Evolutionary conservation across 2,329 filamentous ascomycete species (phyloP).

Genomic region (Penicillium sp.): DNA sequence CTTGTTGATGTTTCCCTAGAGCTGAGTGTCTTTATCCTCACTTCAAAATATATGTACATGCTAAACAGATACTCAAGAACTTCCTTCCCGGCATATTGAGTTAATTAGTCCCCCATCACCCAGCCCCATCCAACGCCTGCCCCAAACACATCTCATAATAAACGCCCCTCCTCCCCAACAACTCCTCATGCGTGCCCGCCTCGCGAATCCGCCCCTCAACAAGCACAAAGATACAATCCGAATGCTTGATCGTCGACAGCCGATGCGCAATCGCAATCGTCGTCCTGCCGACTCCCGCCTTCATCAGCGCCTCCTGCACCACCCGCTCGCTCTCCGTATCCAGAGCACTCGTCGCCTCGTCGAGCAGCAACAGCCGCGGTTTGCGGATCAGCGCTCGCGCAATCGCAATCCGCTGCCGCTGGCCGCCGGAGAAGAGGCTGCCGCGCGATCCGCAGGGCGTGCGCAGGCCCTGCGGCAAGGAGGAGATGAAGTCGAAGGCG

Average conservation of each 20-base stretch:
- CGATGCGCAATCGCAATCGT: slow-evolving; percentile 95
- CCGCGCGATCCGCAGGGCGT: slow-evolving; percentile 89
- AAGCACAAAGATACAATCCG: slow-evolving; percentile 93
- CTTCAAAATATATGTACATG: background rate
- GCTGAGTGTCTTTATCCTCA: background rate
- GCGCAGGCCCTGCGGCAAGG: slow-evolving; percentile 81
- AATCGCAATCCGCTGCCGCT: slow-evolving; percentile 94
- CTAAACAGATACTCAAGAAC: background rate
- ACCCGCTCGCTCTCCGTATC: slow-evolving; percentile 57
- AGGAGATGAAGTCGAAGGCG: slow-evolving; percentile 89
- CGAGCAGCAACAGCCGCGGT: slow-evolving; percentile 82
- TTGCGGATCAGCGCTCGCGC: slow-evolving; percentile 87
- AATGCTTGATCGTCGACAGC: slow-evolving; percentile 89
- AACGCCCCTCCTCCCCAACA: slow-evolving; percentile 58
- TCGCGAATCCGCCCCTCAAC: slow-evolving; percentile 87
- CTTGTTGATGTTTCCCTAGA: background rate
- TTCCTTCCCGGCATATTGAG: background rate
- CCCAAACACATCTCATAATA: slow-evolving; percentile 51
- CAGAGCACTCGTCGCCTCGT: slow-evolving; percentile 70
- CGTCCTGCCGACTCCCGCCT: slow-evolving; percentile 73
- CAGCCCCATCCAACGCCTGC: slow-evolving; percentile 34
- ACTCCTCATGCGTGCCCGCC: slow-evolving; percentile 75
- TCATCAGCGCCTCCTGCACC: slow-evolving; percentile 74
- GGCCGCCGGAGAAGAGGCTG: slow-evolving; percentile 81
- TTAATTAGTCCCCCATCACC: background rate